These are phyloP conservation scores for Dothistroma pini DNA, from an alignment of 2,329 filamentous ascomycete genomes.

Conservation along the genomic window DNA sequence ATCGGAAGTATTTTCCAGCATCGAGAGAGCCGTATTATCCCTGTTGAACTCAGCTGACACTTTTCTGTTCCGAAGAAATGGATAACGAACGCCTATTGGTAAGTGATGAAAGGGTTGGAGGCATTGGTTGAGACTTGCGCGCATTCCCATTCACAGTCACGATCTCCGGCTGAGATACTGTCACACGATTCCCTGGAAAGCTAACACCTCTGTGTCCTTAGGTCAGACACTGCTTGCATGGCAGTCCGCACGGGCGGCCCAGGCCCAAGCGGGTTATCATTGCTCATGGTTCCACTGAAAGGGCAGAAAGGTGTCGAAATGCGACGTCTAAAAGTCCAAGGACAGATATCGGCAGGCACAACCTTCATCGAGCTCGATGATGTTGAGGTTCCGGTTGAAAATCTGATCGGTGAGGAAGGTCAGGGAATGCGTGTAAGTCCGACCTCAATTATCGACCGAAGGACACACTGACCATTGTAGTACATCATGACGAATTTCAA, in stretches of 20 bases:
- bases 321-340: conserved; percentile 63
- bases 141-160: no score
- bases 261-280: conserved; percentile 59
- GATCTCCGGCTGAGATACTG: no score
- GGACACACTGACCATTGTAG: conserved; percentile 54
- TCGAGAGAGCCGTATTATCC: no score
- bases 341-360: conserved; percentile 63
- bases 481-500: conserved; percentile 58
- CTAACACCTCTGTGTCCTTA: no score
- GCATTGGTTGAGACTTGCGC: no score
- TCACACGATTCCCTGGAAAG: no score
- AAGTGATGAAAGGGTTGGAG: no score
- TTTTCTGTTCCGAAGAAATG: conserved; percentile 56
- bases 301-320: conserved; percentile 63
- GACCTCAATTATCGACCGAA: conserved; percentile 61
- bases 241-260: conserved; percentile 69
- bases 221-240: conserved; percentile 61
- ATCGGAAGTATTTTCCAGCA: no score
- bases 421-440: conserved; percentile 64
- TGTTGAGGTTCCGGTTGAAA: conserved; percentile 66
- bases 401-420: conserved; percentile 67
- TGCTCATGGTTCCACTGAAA: conserved; percentile 69
- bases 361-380: conserved; percentile 75
- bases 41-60: neutral
- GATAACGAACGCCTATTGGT: conserved; percentile 72